These are phyloP conservation scores for Pelargonium fulgidum DNA, from an alignment of 441 rosid genomes.

Conservation along the genomic window DNA sequence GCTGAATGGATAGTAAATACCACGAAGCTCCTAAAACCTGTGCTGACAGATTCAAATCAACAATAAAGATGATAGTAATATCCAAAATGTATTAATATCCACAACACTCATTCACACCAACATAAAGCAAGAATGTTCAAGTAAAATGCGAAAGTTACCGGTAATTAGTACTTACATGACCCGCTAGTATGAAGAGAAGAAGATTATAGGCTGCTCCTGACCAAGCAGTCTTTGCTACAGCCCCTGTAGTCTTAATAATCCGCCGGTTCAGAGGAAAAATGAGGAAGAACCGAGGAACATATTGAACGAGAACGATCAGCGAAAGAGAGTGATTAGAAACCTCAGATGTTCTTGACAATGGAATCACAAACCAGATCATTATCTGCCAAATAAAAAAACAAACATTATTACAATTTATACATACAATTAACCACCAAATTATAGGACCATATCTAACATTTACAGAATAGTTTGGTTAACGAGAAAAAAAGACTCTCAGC, in stretches of 20 bases:
- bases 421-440: neutral
- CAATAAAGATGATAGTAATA: neutral
- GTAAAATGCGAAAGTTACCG: neutral
- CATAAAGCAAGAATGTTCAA: neutral
- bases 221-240: conserved; percentile 92
- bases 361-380: conserved; percentile 71
- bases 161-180: conserved; percentile 57
- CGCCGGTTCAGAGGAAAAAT: conserved; percentile 81
- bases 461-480: too few relatives aligned
- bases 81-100: neutral
- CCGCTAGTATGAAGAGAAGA: conserved; percentile 78
- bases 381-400: conserved; percentile 35
- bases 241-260: conserved; percentile 79
- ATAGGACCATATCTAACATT: too few relatives aligned
- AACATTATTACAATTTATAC: neutral
- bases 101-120: neutral
- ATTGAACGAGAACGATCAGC: conserved; percentile 70
- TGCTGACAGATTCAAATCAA: conserved; percentile 8
- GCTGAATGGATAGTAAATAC: conserved; percentile 67
- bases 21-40: conserved; percentile 86
- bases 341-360: conserved; percentile 48
- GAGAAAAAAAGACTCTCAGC: too few relatives aligned
- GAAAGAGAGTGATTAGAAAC: conserved; percentile 68
- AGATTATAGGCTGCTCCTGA: conserved; percentile 96
- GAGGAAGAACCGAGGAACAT: conserved; percentile 74